These are phyloP conservation scores for Cichorium intybus DNA, from an alignment of 140 eudicot species.

Conservation along the genomic window DNA sequence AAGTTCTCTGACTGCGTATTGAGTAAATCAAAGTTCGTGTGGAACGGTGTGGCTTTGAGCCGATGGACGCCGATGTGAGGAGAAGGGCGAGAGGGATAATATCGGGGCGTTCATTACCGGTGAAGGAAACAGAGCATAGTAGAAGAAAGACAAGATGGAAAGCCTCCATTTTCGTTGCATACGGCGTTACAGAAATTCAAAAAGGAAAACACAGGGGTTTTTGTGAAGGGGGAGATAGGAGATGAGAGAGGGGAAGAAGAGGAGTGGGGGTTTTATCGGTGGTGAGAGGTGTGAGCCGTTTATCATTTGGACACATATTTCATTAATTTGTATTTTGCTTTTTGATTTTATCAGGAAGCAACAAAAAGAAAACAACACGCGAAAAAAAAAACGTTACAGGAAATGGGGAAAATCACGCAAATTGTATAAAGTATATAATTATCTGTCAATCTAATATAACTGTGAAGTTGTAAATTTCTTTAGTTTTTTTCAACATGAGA, in stretches of 20 bases:
- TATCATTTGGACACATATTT: constrained; percentile 22
- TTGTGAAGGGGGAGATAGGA: constrained; percentile 6
- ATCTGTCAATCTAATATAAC: too few relatives aligned
- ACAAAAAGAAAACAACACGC: too few relatives aligned
- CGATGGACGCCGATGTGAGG: constrained; percentile 9
- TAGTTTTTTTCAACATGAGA: too few relatives aligned
- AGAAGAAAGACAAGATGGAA: too few relatives aligned
- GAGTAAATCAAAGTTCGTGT: constrained; percentile 3
- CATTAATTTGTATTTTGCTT: background rate
- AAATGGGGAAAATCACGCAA: too few relatives aligned
- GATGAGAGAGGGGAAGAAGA: too few relatives aligned
- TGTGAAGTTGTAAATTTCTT: too few relatives aligned
- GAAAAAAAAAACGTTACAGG: too few relatives aligned
- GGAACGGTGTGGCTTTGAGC: background rate
- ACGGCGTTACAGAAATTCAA: background rate
- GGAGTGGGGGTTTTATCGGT: constrained; percentile 44
- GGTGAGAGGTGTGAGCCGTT: constrained; percentile 47
- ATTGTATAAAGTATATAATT: too few relatives aligned
- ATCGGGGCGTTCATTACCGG: constrained; percentile 8
- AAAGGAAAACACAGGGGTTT: background rate
- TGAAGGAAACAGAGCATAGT: too few relatives aligned
- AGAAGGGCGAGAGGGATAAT: constrained; percentile 9
- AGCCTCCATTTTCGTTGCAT: too few relatives aligned
- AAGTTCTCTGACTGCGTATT: background rate
- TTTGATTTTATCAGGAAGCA: too few relatives aligned